Evolutionary conservation across 371 early-diverging fungal genomes (phyloP), one percentile per base, ranked within the genome.

Genomic region (Rhizopus delemar): DNA sequence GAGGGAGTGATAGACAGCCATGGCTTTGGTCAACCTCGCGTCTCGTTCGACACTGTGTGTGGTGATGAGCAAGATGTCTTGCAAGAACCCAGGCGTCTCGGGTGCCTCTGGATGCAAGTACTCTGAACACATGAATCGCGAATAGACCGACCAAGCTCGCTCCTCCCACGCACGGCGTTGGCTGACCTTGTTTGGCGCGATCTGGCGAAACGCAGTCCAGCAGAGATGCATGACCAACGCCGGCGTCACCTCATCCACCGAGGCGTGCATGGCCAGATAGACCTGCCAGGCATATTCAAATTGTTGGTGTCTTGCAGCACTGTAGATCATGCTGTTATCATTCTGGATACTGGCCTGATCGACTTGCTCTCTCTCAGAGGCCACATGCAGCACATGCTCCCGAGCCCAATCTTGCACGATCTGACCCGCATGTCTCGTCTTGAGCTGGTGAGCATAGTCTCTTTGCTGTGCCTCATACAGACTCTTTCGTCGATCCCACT

Each of bases 241-340:
- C 3, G 74, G 73, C 0, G 75, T 77, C 11, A 64, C 56, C 34
- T 69, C 69, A 48, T 74, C 62, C 3, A 77, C 65, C 0, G 62
- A 55, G 4, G 60, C 58, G 5, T 51, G 67, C 75, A 74, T 77
- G 6, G 65, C 56, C 11, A 51, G 13, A 46, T 70, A 77, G 0
- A 74, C 56, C 12, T 68, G 60, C 78, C 78, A 77, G 3, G 69
- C 75, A 53, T 77, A 72, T 38, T 72, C 73, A 51, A 58, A 77
- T 35, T 73, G 75, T 9, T 62, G 51, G 22, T 67, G 65, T 3
- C 41, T 33, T 8, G 66, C 31, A 0, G 73, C 64, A 4, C 59
- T 63, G 46, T 63, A 74, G 4, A 77, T 74, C 73, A 73, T 72
- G 4, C 65, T 59, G 38, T 77, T 77, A 41, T 77, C 78, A 48